Evolutionary conservation across 306 rosid genomes (phyloP).

Genomic region (Trichosanthes cucumerina): DNA sequence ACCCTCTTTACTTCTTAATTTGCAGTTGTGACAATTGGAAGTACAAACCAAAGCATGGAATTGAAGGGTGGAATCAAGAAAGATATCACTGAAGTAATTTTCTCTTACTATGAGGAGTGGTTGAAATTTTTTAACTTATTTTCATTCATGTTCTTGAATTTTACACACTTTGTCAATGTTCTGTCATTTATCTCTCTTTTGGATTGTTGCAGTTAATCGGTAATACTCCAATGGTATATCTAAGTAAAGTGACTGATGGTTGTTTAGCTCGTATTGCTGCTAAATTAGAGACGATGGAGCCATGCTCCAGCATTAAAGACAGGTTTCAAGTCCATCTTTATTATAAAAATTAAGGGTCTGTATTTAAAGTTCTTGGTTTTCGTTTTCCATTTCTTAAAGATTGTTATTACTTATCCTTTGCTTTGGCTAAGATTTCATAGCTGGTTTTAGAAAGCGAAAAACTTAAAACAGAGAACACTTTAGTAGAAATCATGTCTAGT

Average conservation of each 20-base stretch:
- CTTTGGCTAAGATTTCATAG: background rate
- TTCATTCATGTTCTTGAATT: background rate
- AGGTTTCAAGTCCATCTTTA: conserved; percentile 18
- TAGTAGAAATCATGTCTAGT: background rate
- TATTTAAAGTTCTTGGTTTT: background rate
- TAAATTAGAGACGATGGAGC: conserved; percentile 59
- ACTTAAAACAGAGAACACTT: background rate
- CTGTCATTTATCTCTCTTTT: background rate
- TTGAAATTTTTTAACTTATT: no score
- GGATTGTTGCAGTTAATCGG: conserved; percentile 40
- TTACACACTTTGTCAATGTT: background rate
- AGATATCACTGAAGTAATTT: conserved; percentile 49
- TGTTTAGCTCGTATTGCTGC: conserved; percentile 61
- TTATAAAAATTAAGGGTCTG: no score
- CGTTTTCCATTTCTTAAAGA: background rate
- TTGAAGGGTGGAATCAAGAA: conserved; percentile 48
- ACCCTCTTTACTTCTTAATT: background rate
- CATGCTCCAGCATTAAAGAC: conserved; percentile 60
- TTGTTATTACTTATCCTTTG: background rate
- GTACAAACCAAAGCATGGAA: conserved; percentile 27
- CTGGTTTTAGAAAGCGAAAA: background rate
- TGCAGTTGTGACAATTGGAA: conserved; percentile 6
- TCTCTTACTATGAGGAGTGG: background rate
- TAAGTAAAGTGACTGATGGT: conserved; percentile 55
- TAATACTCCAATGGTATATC: conserved; percentile 51